Evolutionary conservation across 1,139 yeast genomes (phyloP).

Genomic region (Geotrichum carabidarum): DNA sequence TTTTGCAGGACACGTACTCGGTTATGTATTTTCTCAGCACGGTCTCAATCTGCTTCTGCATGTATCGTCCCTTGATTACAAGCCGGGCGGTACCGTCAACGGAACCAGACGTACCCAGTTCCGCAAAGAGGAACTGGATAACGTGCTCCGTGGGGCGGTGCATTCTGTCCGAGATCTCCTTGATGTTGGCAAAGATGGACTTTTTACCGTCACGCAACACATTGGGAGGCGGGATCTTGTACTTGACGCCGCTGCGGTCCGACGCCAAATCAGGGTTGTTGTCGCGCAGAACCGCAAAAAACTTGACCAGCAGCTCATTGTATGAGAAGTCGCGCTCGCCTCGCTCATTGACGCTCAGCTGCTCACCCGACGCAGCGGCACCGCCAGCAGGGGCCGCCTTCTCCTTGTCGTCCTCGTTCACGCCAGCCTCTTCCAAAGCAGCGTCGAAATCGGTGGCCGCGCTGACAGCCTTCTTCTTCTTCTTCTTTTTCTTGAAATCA

Average conservation of each 20-base stretch:
- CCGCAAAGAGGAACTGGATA: slow-evolving; percentile 94
- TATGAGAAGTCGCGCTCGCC: slow-evolving; percentile 65
- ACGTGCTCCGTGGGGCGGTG: slow-evolving; percentile 97
- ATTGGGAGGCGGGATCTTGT: slow-evolving; percentile 95
- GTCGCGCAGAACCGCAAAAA: slow-evolving; percentile 76
- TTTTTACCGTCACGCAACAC: slow-evolving; percentile 98
- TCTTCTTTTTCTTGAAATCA: slow-evolving; percentile 75
- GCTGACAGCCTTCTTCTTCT: slow-evolving; percentile 60
- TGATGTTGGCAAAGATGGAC: slow-evolving; percentile 92
- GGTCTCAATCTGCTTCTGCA: slow-evolving; percentile 94
- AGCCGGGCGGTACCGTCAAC: slow-evolving; percentile 96
- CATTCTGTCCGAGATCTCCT: slow-evolving; percentile 87
- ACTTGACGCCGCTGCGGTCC: slow-evolving; percentile 85
- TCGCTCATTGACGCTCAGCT: slow-evolving; percentile 31
- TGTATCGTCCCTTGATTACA: slow-evolving; percentile 96
- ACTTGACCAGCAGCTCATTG: slow-evolving; percentile 71
- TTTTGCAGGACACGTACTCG: slow-evolving; percentile 97
- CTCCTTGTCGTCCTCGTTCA: slow-evolving; percentile 49
- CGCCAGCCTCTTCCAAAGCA: slow-evolving; percentile 86
- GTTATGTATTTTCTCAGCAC: slow-evolving; percentile 92
- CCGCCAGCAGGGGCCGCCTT: slow-evolving; percentile 15
- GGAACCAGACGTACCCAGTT: slow-evolving; percentile 98
- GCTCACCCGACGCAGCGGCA: slow-evolving; percentile 6
- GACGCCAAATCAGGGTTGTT: slow-evolving; percentile 98
- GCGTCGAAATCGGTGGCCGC: slow-evolving; percentile 77